These are phyloP conservation scores for Nakaseomyces bracarensis DNA, from an alignment of 1,139 yeast species.

Conservation along the genomic window DNA sequence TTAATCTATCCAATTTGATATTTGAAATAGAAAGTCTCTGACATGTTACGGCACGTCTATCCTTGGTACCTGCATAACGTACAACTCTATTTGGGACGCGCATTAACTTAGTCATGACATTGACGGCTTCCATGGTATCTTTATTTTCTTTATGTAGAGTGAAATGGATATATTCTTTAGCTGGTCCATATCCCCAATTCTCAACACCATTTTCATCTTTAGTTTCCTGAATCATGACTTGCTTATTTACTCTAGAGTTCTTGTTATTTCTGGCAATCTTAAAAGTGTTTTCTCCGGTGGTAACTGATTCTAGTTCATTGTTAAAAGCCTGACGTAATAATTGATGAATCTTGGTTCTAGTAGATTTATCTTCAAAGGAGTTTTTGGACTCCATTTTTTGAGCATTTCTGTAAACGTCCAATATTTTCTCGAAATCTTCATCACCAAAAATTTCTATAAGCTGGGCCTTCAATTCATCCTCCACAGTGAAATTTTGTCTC, in stretches of 20 bases:
- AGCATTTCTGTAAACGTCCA: conserved; percentile 51
- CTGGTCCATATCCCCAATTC: conserved; percentile 54
- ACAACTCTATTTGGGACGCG: conserved; percentile 62
- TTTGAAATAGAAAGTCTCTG: conserved; percentile 69
- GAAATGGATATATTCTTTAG: conserved; percentile 63
- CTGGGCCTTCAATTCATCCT: conserved; percentile 39
- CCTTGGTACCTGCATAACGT: conserved; percentile 91
- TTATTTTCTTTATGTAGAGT: conserved; percentile 87
- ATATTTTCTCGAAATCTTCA: conserved; percentile 49
- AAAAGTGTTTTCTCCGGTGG: conserved; percentile 61
- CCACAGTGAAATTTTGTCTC: conserved; percentile 40
- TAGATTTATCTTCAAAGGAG: conserved; percentile 55
- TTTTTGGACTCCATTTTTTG: conserved; percentile 52
- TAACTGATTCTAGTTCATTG: conserved; percentile 68
- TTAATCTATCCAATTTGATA: conserved; percentile 70
- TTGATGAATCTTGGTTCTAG: conserved; percentile 70
- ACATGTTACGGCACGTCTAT: conserved; percentile 90
- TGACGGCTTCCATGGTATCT: conserved; percentile 94
- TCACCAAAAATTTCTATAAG: conserved; percentile 51
- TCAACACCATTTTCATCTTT: conserved; percentile 42
- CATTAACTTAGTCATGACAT: conserved; percentile 60
- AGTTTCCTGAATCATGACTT: conserved; percentile 38
- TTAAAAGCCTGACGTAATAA: conserved; percentile 66
- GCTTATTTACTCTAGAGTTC: conserved; percentile 34
- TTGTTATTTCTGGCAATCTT: conserved; percentile 45